These are phyloP conservation scores for Eutrema yunnanense DNA, from an alignment of 345 rosid genomes.

Conservation along the genomic window DNA sequence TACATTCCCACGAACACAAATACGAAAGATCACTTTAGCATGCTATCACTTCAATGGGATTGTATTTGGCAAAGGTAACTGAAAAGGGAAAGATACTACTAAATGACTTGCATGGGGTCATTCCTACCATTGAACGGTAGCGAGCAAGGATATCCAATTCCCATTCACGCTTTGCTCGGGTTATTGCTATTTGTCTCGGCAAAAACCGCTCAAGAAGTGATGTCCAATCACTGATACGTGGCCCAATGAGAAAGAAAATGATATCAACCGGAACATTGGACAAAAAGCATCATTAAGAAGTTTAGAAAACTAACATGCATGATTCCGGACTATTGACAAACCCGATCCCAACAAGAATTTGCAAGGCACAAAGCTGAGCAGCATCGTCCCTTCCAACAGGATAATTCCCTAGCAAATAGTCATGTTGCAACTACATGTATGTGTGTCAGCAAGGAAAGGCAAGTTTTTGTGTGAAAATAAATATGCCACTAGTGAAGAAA, in stretches of 20 bases:
- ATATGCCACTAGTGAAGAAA: background rate
- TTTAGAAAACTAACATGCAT: constrained; percentile 58
- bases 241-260: constrained; percentile 9
- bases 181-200: constrained; percentile 93
- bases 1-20: constrained; percentile 23
- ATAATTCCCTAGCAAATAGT: constrained; percentile 89
- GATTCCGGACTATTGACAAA: constrained; percentile 77
- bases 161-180: constrained; percentile 94
- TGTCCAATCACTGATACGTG: constrained; percentile 71
- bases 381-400: constrained; percentile 99
- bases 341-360: constrained; percentile 91
- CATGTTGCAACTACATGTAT: constrained; percentile 86
- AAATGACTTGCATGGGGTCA: background rate
- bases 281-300: background rate
- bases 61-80: background rate
- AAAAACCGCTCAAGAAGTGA: constrained; percentile 83
- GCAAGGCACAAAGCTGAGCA: constrained; percentile 92
- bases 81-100: background rate
- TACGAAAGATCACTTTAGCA: background rate
- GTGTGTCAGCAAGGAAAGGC: constrained; percentile 20
- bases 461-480: background rate
- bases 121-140: constrained; percentile 71
- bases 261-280: background rate
- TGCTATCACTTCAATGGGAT: background rate
- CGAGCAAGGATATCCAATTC: constrained; percentile 92